These are phyloP conservation scores for Fusarium sp. DNA, from an alignment of 2,329 filamentous ascomycete species.

Conservation along the genomic window DNA sequence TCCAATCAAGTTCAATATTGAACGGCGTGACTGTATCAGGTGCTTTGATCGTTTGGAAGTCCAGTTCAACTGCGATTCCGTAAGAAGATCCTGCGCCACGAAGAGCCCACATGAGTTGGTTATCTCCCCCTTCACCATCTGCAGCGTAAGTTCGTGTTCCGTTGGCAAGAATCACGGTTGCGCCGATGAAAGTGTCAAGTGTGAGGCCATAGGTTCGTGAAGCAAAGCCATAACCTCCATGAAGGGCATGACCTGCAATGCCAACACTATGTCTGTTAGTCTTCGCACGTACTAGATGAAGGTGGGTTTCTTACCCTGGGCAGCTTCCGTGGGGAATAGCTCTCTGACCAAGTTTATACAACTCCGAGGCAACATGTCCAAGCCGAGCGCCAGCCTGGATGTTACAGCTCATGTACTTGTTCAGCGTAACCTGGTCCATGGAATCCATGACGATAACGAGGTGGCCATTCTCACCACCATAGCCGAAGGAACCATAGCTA, in stretches of 20 bases:
- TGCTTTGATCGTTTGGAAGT: constrained; percentile 41
- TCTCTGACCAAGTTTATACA: constrained; percentile 50
- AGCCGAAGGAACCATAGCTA: constrained; percentile 61
- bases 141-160: constrained; percentile 38
- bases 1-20: constrained; percentile 35
- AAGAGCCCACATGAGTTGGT: constrained; percentile 45
- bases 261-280: constrained; percentile 40
- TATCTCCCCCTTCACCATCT: constrained; percentile 23
- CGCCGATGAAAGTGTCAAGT: constrained; percentile 43
- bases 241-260: constrained; percentile 41
- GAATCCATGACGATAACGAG: constrained; percentile 53
- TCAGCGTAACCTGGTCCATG: constrained; percentile 47
- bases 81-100: constrained; percentile 46
- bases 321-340: constrained; percentile 63
- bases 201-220: constrained; percentile 43
- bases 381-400: constrained; percentile 58
- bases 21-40: constrained; percentile 35
- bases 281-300: accelerated
- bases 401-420: constrained; percentile 27
- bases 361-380: constrained; percentile 55
- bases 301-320: constrained; percentile 51
- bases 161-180: constrained; percentile 43
- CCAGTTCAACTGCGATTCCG: constrained; percentile 44
- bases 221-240: constrained; percentile 46
- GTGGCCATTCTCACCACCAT: constrained; percentile 52